Evolutionary conservation across 257 asterid genomes (phyloP).

Genomic region (Linderniella brevidens): DNA sequence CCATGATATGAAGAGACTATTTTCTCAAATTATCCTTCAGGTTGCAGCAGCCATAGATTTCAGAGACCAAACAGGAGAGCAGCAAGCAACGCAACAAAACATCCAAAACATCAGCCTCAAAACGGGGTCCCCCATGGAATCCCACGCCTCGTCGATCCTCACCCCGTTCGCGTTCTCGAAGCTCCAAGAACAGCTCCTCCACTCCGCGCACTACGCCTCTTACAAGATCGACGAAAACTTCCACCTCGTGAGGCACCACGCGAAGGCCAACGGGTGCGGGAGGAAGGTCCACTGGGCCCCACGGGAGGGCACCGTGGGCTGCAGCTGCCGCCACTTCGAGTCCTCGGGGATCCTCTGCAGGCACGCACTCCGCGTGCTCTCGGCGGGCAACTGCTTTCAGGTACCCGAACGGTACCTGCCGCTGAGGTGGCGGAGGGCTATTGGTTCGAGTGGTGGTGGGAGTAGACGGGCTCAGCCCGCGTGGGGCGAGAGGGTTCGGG

Average conservation of each 20-base stretch:
- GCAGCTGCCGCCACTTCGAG: constrained; percentile 92
- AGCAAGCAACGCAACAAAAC: constrained; percentile 93
- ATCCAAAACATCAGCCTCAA: constrained; percentile 81
- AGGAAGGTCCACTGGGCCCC: constrained; percentile 86
- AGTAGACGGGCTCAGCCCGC: constrained; percentile 30
- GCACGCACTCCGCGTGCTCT: constrained; percentile 83
- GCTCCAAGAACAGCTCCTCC: constrained; percentile 86
- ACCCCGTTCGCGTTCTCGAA: constrained; percentile 84
- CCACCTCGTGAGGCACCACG: constrained; percentile 87
- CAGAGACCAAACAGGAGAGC: constrained; percentile 91
- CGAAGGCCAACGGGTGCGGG: constrained; percentile 85
- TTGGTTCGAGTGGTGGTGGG: constrained; percentile 28
- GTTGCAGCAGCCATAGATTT: constrained; percentile 86
- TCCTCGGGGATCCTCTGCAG: constrained; percentile 85
- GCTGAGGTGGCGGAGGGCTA: constrained; percentile 62
- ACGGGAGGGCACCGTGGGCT: constrained; percentile 64
- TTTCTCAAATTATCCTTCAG: too few species aligned
- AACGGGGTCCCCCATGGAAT: constrained; percentile 99
- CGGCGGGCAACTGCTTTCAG: constrained; percentile 89
- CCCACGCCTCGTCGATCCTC: constrained; percentile 79
- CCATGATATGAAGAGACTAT: too few species aligned
- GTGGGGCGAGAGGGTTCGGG: constrained; percentile 51
- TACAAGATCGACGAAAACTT: constrained; percentile 64
- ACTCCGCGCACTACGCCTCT: constrained; percentile 91
- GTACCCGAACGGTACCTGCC: constrained; percentile 75